Evolutionary conservation across 2,329 filamentous ascomycete genomes (phyloP).

Genomic region (Fusarium sp.): DNA sequence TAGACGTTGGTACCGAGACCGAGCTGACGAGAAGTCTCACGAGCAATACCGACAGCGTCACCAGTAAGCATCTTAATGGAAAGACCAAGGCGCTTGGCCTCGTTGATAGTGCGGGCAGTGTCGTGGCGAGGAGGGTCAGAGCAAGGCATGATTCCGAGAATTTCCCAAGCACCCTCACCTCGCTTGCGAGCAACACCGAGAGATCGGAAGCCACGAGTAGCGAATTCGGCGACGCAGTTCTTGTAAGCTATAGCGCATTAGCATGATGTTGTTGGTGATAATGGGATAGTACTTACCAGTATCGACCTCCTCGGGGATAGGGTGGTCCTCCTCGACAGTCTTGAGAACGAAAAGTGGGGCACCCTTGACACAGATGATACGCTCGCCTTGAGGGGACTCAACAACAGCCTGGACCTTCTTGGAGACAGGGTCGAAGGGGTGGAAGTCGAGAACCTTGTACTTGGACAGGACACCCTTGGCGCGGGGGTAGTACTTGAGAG

Average conservation of each 20-base stretch:
- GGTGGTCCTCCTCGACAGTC: conserved; percentile 87
- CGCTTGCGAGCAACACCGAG: conserved; percentile 93
- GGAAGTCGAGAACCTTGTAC: conserved; percentile 87
- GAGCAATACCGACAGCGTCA: conserved; percentile 92
- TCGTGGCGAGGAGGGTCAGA: conserved; percentile 91
- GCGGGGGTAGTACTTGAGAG: conserved; percentile 82
- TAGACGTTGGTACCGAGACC: conserved; percentile 94
- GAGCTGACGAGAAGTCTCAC: conserved; percentile 90
- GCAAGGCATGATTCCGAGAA: conserved; percentile 95
- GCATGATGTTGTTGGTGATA: background rate
- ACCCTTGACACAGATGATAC: conserved; percentile 90
- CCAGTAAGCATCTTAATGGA: conserved; percentile 97
- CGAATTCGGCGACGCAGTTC: conserved; percentile 92
- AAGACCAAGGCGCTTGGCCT: conserved; percentile 87
- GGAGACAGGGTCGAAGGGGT: conserved; percentile 91
- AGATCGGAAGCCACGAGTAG: conserved; percentile 92
- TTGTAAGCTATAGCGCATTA: conserved; percentile 71
- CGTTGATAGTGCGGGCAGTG: conserved; percentile 88
- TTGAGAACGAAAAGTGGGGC: conserved; percentile 88
- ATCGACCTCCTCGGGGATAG: conserved; percentile 80
- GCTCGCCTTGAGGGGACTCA: conserved; percentile 83
- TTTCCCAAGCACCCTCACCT: conserved; percentile 84
- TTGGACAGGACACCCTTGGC: conserved; percentile 84
- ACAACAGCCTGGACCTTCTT: conserved; percentile 92
- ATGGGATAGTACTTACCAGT: conserved; percentile 34